These are phyloP conservation scores for Handroanthus guayacan DNA, from an alignment of 257 asterid species.

Conservation along the genomic window DNA sequence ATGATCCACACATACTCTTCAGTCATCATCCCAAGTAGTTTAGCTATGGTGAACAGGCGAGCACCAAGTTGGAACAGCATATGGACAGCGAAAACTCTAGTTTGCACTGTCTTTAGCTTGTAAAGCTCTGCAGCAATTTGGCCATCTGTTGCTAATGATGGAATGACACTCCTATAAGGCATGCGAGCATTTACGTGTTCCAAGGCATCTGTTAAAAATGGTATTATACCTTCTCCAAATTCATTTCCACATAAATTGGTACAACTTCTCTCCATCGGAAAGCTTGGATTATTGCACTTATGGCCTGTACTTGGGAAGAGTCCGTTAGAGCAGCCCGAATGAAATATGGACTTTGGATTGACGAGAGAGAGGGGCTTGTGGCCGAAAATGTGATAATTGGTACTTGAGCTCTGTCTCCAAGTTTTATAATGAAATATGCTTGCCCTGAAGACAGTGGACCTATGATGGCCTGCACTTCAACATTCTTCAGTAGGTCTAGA, in stretches of 20 bases:
- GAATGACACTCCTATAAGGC: conserved; percentile 54
- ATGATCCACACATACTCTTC: conserved; percentile 58
- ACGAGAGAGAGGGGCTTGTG: conserved; percentile 57
- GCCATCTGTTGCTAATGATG: conserved; percentile 48
- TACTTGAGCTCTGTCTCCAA: conserved; percentile 60
- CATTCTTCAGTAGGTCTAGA: conserved; percentile 58
- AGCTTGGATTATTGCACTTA: conserved; percentile 49
- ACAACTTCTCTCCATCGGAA: conserved; percentile 64
- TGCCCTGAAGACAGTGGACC: conserved; percentile 64
- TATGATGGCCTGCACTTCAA: conserved; percentile 65
- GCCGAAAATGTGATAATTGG: conserved; percentile 69
- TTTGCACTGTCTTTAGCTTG: conserved; percentile 59
- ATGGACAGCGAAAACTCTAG: conserved; percentile 62
- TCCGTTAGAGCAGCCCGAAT: conserved; percentile 52
- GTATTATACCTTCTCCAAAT: conserved; percentile 62
- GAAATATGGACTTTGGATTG: conserved; percentile 50
- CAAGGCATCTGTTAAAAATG: conserved; percentile 51
- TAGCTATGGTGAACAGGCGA: conserved; percentile 44
- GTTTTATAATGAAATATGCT: conserved; percentile 53
- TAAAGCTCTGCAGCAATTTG: conserved; percentile 49
- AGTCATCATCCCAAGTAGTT: conserved; percentile 56
- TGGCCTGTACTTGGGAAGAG: conserved; percentile 56
- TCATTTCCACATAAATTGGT: conserved; percentile 53
- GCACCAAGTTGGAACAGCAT: conserved; percentile 44
- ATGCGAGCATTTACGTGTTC: conserved; percentile 40